Conservation (phyloP, 345 rosid species). For the Trapa incisa region DNA sequence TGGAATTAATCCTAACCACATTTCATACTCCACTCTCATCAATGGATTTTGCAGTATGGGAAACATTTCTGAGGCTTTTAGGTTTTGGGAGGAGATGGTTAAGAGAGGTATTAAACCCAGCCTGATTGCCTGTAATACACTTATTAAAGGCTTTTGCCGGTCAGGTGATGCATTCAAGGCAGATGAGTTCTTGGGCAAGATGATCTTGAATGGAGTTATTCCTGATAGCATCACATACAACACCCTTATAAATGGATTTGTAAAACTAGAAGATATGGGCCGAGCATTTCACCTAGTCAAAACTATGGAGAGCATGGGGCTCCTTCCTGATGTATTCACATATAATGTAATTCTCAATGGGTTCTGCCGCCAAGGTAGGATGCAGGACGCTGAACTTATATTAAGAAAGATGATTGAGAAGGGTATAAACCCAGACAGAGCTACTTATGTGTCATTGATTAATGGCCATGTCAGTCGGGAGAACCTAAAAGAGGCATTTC, state of each 20-base stretch:
- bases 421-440: slow-evolving; percentile 50
- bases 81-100: slow-evolving; percentile 74
- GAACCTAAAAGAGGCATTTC: slow-evolving; percentile 68
- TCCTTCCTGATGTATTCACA: slow-evolving; percentile 45
- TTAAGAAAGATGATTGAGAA: slow-evolving; percentile 54
- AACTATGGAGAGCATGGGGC: slow-evolving; percentile 52
- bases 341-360: slow-evolving; percentile 55
- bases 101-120: slow-evolving; percentile 43
- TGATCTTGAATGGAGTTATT: slow-evolving; percentile 42
- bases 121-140: slow-evolving; percentile 46
- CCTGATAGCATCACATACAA: slow-evolving; percentile 56
- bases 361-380: slow-evolving; percentile 59
- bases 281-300: slow-evolving; percentile 42
- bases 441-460: slow-evolving; percentile 57
- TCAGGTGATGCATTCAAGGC: slow-evolving; percentile 51
- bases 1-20: slow-evolving; percentile 38
- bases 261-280: slow-evolving; percentile 55
- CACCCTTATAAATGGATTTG: slow-evolving; percentile 57
- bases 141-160: slow-evolving; percentile 67
- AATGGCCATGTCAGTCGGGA: slow-evolving; percentile 67
- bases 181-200: slow-evolving; percentile 45
- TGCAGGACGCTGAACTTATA: slow-evolving; percentile 58
- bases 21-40: slow-evolving; percentile 56
- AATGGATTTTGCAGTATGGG: slow-evolving; percentile 58
- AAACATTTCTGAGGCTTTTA: slow-evolving; percentile 36